A percentile compares a stretch with the other conserved stretches of the same genome.
phyloP scores from a whole-genome alignment of 768 basidiomycete genomes.

The Leucogyrophana mollusca region DNA sequence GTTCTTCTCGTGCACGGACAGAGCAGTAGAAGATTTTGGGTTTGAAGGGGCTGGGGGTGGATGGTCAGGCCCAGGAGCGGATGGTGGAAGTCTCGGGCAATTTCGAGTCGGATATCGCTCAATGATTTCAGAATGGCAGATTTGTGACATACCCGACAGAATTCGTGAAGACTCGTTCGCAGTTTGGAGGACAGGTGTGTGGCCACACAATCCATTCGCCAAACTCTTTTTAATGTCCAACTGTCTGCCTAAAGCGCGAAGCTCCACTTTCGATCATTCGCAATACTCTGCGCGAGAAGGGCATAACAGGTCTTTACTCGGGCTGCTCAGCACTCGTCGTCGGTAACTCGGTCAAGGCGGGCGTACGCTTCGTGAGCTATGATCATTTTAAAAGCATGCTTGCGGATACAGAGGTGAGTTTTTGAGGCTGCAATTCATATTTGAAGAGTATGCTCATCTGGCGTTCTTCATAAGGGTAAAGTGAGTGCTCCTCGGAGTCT shows the following conservation, averaged over 20 bases:
- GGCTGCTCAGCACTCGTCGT: slow-evolving; percentile 87
- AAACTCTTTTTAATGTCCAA: background rate
- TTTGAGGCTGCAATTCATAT: background rate
- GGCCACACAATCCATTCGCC: background rate
- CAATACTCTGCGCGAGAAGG: slow-evolving; percentile 72
- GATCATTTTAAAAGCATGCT: slow-evolving; percentile 86
- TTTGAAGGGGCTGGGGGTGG: no score
- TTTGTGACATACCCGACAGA: slow-evolving; percentile 89
- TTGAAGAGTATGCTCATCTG: background rate
- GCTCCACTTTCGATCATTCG: slow-evolving; percentile 72
- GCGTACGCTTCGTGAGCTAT: slow-evolving; percentile 93
- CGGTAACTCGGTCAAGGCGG: slow-evolving; percentile 92
- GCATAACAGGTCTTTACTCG: slow-evolving; percentile 86
- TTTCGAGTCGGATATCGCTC: slow-evolving; percentile 14
- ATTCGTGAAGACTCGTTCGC: slow-evolving; percentile 90
- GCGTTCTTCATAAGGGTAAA: slow-evolving; percentile 63
- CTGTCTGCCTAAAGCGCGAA: slow-evolving; percentile 54
- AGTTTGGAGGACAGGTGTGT: slow-evolving; percentile 79
- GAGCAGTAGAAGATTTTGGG: background rate
- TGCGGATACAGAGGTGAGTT: slow-evolving; percentile 76
- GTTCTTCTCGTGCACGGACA: background rate
- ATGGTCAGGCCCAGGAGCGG: no score
- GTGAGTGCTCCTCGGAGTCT: slow-evolving; percentile 84
- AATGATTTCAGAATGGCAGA: slow-evolving; percentile 46
- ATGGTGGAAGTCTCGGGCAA: no score